Percentiles rank a stretch among this genome's conserved stretches.
phyloP scores from a whole-genome alignment of 2,329 filamentous ascomycete species.

The Fusarium sp. region DNA sequence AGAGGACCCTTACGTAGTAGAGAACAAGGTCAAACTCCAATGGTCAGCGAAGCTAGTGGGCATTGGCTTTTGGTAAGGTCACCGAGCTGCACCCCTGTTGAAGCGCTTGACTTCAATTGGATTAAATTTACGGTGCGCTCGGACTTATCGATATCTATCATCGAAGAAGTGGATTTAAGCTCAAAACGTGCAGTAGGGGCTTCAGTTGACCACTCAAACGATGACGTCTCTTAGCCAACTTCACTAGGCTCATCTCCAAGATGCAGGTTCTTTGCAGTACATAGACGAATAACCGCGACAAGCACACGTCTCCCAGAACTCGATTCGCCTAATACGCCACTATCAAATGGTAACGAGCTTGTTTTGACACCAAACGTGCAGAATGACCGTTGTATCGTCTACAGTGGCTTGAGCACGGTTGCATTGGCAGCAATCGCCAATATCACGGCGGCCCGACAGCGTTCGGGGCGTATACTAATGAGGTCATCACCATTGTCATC shows the following conservation, averaged over 20 bases:
- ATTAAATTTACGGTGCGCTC: not conserved
- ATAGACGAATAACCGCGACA: not conserved
- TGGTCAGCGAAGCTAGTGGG: not conserved
- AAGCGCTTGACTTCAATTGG: not conserved
- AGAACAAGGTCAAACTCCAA: not conserved
- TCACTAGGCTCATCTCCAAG: not conserved
- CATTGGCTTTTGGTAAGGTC: not conserved
- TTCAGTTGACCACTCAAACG: not conserved
- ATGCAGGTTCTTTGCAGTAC: not conserved
- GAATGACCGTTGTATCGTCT: not conserved
- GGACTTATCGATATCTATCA: not conserved
- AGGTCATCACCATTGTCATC: slow-evolving; percentile 23
- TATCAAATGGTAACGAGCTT: not conserved
- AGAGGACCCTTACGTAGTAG: not conserved
- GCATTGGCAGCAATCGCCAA: not conserved
- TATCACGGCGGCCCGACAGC: slow-evolving; percentile 3
- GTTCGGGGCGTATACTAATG: slow-evolving; percentile 7
- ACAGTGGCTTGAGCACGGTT: slow-evolving; percentile 5
- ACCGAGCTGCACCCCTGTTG: not conserved
- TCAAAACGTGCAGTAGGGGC: slow-evolving; percentile 19
- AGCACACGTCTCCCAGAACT: not conserved
- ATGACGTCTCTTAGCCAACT: not conserved
- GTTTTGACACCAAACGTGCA: not conserved
- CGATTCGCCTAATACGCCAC: not conserved
- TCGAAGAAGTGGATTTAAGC: slow-evolving; percentile 23